Base-by-base conservation (phyloP, 108 stramenopile genomes). In the Seminavis robusta region DNA sequence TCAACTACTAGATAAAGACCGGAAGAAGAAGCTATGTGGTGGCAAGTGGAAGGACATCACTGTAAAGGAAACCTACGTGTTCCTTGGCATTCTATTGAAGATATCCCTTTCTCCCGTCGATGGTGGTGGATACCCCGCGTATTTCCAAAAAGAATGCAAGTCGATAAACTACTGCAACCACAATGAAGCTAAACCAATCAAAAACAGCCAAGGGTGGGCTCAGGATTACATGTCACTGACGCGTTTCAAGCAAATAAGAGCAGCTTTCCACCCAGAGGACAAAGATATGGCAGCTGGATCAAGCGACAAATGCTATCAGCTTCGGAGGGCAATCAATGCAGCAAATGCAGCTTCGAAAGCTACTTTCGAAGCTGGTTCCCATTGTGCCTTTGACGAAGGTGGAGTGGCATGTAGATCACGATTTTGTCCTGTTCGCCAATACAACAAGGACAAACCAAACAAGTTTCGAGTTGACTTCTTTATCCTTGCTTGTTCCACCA, bases 361-460 rank as follows among this genome's bases (percentile, higher is more conserved):
- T 7, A 23, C 9, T n/a, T 62, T 62, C 61, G 30, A 45, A 8
- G 21, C 24, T 2, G 20, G 23, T n/a, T 4, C 2, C 5, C 40
- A 62, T 29, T 29, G 51, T 36, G 30, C 28, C 21, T 52, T 62
- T 42, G 52, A 62, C 13, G 49, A 62, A 43, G 61, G 61, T 3
- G 50, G 61, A 4, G 51, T 62, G 41, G 50, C 33, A 7, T 52
- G 28, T 20, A 26, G 61, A 4, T 52, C 34, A 1, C 10, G 28
- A 23, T 38, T n/a, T 9, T 45, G 44, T 38, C 33, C 50, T 24
- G 61, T 62, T 7, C 49, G 50, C 4, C 51, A 62, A 38, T 62
- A 52, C 61, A 62, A 52, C 36, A 62, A 62, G 33, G 51, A 52
- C 51, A 62, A 62, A 42, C 61, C 61, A 19, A 15, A 62, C 6